Evolutionary conservation across 2,329 filamentous ascomycete genomes (phyloP).

Genomic region (Cladosporium oxysporum): DNA sequence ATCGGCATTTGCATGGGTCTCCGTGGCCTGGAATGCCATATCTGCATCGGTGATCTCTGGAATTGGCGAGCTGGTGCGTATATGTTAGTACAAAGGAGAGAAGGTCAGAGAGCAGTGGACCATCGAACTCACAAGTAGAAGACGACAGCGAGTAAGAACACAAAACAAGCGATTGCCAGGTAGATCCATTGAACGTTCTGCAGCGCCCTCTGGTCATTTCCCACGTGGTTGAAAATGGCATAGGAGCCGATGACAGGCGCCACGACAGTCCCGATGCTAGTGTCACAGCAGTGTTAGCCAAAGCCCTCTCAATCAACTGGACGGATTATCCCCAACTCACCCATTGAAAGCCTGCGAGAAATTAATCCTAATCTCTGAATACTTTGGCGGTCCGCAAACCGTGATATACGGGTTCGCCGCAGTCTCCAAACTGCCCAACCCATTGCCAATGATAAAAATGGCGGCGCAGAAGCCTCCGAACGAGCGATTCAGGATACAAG

Average conservation of each 20-base stretch:
- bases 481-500: slow-evolving; percentile 55
- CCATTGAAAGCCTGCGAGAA: slow-evolving; percentile 60
- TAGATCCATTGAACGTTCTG: slow-evolving; percentile 67
- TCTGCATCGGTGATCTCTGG: slow-evolving; percentile 63
- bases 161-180: slow-evolving; percentile 62
- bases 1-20: slow-evolving; percentile 35
- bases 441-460: slow-evolving; percentile 50
- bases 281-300: background rate
- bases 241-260: slow-evolving; percentile 61
- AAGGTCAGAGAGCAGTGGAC: background rate
- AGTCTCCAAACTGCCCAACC: slow-evolving; percentile 58
- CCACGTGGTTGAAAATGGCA: slow-evolving; percentile 62
- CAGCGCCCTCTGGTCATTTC: slow-evolving; percentile 52
- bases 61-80: slow-evolving; percentile 42
- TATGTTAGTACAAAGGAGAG: background rate
- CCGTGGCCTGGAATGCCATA: slow-evolving; percentile 55
- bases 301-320: too few species aligned
- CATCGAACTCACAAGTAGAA: slow-evolving; percentile 53
- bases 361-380: slow-evolving; percentile 61
- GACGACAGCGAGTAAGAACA: slow-evolving; percentile 56
- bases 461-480: slow-evolving; percentile 63
- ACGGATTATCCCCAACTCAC: background rate
- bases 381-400: slow-evolving; percentile 61
- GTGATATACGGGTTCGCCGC: slow-evolving; percentile 58
- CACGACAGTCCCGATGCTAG: slow-evolving; percentile 56